A percentile compares a stretch with the other conserved stretches of the same genome.
These are phyloP conservation scores for Penicillium goetzii DNA, from an alignment of 495 filamentous ascomycete species.

Conservation along the genomic window DNA sequence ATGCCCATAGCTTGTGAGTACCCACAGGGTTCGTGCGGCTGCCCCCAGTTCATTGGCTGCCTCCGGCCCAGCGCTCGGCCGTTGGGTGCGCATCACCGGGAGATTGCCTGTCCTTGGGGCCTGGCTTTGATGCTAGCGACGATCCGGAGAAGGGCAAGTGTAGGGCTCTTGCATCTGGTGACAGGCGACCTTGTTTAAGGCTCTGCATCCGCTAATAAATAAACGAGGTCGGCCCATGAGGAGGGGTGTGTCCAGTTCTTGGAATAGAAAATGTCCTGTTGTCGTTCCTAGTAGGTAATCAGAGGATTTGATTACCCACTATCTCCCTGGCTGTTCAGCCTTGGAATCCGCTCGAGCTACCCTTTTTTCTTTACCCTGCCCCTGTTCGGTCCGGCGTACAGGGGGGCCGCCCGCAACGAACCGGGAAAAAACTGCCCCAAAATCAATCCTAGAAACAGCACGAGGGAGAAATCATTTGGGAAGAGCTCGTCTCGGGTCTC, in stretches of 20 bases:
- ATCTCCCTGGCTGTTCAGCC: conserved; percentile 10
- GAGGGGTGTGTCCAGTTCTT: background rate
- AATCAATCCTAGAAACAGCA: background rate
- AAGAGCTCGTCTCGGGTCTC: conserved; percentile 2
- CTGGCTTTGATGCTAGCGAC: conserved; percentile 20
- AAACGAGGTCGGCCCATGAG: background rate
- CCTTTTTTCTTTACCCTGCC: conserved; percentile 8
- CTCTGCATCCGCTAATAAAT: background rate
- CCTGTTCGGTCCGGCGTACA: conserved; percentile 20
- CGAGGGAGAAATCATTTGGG: background rate
- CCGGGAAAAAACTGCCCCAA: conserved; percentile 1
- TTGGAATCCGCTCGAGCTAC: conserved; percentile 10
- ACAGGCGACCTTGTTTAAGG: conserved; percentile 17
- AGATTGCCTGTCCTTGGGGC: conserved; percentile 22
- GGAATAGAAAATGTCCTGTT: background rate
- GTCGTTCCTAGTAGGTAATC: background rate
- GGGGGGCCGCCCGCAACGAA: conserved; percentile 9
- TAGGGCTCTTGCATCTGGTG: conserved; percentile 6
- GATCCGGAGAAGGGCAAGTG: conserved; percentile 26
- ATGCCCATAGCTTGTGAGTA: conserved; percentile 31
- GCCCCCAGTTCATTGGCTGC: conserved; percentile 19
- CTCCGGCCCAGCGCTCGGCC: conserved; percentile 7
- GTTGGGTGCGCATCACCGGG: conserved; percentile 20
- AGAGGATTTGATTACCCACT: background rate
- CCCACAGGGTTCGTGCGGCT: conserved; percentile 31